phyloP scores from a whole-genome alignment of 2,329 filamentous ascomycete species.

The Thielaviopsis musarum region DNA sequence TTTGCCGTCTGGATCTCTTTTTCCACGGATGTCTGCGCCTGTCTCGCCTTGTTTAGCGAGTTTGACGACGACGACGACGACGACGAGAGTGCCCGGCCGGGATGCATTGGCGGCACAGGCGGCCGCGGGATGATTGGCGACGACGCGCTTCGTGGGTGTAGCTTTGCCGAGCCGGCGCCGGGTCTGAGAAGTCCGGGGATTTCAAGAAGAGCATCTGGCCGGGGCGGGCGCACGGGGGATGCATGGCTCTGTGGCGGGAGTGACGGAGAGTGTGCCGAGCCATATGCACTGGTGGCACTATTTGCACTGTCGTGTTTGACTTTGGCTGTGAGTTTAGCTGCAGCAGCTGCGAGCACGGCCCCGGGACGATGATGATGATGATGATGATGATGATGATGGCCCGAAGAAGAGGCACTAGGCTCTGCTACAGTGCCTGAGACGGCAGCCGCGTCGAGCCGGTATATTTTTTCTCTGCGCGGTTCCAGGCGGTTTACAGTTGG shows the following conservation, averaged over 20 bases:
- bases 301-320: not conserved
- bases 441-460: not conserved
- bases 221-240: slow-evolving; percentile 1
- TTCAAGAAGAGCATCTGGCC: slow-evolving; percentile 3
- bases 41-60: not conserved
- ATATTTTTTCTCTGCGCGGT: slow-evolving; percentile 6
- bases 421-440: not conserved
- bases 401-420: not conserved
- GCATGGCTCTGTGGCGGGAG: not conserved
- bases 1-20: not conserved
- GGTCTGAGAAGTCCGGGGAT: slow-evolving; percentile 5
- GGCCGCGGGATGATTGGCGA: slow-evolving; percentile 5
- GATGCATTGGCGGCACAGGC: slow-evolving; percentile 11
- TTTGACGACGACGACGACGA: slow-evolving; percentile 1
- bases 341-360: not conserved
- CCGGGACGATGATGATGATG: not conserved
- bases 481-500: slow-evolving; percentile 5
- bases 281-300: not conserved
- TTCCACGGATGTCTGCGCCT: not conserved
- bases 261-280: not conserved
- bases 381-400: too few relatives aligned
- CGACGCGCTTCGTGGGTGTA: slow-evolving; percentile 6
- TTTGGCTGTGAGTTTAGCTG: not conserved
- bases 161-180: not conserved
- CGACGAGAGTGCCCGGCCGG: slow-evolving; percentile 5